Evolutionary conservation across 2,329 filamentous ascomycete genomes (phyloP).

Genomic region (Phialocephala subalpina): DNA sequence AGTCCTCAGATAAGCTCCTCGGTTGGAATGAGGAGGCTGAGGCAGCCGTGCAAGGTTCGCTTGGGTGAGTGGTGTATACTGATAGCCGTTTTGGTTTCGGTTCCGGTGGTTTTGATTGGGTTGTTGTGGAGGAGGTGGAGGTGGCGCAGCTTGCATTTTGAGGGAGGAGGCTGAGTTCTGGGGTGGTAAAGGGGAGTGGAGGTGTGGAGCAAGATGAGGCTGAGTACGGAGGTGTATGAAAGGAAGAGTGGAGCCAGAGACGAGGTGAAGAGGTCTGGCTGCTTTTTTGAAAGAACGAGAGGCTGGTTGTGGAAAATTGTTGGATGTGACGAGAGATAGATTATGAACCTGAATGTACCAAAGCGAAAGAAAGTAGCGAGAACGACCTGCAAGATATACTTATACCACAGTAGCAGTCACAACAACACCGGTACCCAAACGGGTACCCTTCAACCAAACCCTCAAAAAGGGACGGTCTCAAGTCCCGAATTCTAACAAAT

Average conservation of each 20-base stretch:
- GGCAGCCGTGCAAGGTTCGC: not conserved
- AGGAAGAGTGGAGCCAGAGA: not conserved
- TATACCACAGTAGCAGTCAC: not conserved
- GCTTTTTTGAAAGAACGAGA: not conserved
- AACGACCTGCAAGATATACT: not conserved
- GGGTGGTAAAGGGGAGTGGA: not conserved
- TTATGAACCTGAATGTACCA: not conserved
- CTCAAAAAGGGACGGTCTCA: not conserved
- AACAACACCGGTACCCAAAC: no score
- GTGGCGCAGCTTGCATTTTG: constrained; percentile 2
- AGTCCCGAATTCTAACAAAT: not conserved
- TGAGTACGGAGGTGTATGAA: not conserved
- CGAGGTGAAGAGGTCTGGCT: not conserved
- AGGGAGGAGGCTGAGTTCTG: not conserved
- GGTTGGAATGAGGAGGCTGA: not conserved
- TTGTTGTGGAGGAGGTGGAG: not conserved
- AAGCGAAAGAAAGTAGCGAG: not conserved
- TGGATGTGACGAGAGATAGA: not conserved
- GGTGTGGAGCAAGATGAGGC: not conserved
- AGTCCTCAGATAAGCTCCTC: not conserved
- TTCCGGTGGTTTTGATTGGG: not conserved
- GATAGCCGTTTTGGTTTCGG: not conserved
- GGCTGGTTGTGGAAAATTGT: not conserved
- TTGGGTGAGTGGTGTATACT: not conserved
- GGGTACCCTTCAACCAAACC: not conserved